Percentiles rank a stretch among this genome's conserved stretches.
Conservation (phyloP, 352 stramenopile genomes). For the Phytophthora pinifolia region DNA sequence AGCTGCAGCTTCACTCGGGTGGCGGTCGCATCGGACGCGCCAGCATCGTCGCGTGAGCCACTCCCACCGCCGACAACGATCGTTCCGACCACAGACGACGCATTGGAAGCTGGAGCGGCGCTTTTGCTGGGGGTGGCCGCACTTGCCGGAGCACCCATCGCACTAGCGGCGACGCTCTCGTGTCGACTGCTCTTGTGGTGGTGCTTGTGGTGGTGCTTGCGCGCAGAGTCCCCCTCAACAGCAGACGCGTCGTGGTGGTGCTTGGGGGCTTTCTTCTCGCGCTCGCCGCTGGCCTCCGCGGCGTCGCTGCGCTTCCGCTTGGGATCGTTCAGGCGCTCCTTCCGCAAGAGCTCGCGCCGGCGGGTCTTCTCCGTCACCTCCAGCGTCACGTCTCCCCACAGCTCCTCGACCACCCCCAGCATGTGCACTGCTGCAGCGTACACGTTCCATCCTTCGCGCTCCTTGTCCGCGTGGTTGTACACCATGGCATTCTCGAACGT, state of each 20-base stretch:
- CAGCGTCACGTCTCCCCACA: conserved; percentile 80
- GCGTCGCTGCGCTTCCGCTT: conserved; percentile 45
- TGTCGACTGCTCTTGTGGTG: conserved; percentile 32
- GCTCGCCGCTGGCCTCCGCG: conserved; percentile 30
- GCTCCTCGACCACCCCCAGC: conserved; percentile 67
- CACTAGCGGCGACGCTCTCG: conserved; percentile 10
- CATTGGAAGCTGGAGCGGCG: conserved; percentile 9
- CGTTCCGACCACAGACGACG: conserved; percentile 35
- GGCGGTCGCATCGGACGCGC: conserved; percentile 32
- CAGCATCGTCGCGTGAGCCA: conserved; percentile 29
- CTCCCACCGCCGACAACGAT: conserved; percentile 32
- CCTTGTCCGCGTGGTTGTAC: conserved; percentile 83
- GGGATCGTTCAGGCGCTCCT: conserved; percentile 69
- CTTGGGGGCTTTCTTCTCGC: conserved; percentile 35
- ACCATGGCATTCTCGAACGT: conserved; percentile 86
- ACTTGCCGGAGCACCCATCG: conserved; percentile 3
- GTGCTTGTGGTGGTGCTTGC: conserved; percentile 32
- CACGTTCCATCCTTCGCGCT: conserved; percentile 78
- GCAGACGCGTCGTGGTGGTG: conserved; percentile 16
- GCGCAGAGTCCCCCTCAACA: conserved; percentile 14
- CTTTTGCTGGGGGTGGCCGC: conserved; percentile 10
- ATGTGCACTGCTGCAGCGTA: conserved; percentile 78
- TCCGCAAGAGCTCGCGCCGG: conserved; percentile 67
- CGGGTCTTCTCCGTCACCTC: conserved; percentile 75
- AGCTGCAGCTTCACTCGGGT: conserved; percentile 68